Evolutionary conservation across 169 alveolate species (phyloP).

Genomic region (Babesia sp.): DNA sequence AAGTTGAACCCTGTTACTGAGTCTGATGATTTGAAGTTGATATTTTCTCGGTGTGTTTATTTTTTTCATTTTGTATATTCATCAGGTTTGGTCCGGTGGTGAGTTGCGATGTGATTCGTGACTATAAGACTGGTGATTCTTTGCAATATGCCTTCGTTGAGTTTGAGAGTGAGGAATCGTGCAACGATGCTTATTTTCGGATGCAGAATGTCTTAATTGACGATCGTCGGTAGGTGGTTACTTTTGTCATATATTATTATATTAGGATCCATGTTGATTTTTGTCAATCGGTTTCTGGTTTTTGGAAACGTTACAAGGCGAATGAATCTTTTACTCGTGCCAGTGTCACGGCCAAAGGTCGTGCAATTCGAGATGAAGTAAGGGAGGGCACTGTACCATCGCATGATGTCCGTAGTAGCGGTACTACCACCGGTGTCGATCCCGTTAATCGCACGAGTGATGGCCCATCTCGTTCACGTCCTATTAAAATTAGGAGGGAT

Average conservation of each 20-base stretch:
- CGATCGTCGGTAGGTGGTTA: constrained; percentile 81
- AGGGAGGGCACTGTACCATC: too few relatives aligned
- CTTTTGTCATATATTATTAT: background rate
- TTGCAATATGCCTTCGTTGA: constrained; percentile 98
- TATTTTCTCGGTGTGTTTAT: constrained; percentile 78
- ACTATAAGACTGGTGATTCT: constrained; percentile 97
- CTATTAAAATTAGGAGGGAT: background rate
- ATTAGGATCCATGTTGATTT: constrained; percentile 78
- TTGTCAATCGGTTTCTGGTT: constrained; percentile 84
- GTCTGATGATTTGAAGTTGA: constrained; percentile 94
- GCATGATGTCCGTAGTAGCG: background rate
- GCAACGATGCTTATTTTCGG: constrained; percentile 94
- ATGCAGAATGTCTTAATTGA: constrained; percentile 97
- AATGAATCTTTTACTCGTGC: constrained; percentile 28
- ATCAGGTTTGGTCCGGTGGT: constrained; percentile 93
- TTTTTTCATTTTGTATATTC: background rate
- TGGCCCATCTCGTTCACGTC: background rate
- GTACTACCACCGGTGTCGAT: background rate
- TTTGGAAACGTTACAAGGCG: constrained; percentile 68
- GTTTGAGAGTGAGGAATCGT: constrained; percentile 92
- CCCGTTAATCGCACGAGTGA: background rate
- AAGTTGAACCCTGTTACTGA: constrained; percentile 96
- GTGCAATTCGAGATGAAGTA: too few relatives aligned
- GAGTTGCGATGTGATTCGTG: constrained; percentile 94
- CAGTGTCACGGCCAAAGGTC: background rate